Evolutionary conservation across 768 basidiomycete genomes (phyloP), one percentile per base, ranked within the genome.

Genomic region (Filobasidium wieringae): DNA sequence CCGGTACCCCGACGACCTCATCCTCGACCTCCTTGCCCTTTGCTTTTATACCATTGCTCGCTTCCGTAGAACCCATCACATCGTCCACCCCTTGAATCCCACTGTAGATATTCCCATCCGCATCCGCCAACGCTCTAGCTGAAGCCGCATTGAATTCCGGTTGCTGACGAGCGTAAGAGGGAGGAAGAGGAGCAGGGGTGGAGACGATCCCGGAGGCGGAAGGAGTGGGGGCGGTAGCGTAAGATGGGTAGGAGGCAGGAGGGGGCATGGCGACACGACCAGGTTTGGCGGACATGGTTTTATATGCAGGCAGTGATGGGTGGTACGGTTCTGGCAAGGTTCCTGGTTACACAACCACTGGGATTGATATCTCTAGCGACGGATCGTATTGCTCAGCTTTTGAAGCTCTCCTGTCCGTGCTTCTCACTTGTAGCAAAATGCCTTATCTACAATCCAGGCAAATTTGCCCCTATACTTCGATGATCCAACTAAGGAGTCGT

Each of bases 1-100:
- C 69, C 55, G 69, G 69, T 11, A 72, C 71, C 37, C 66, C 53
- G 14, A 27, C 22, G 22, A 40, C 37, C 5, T 24, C 43, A 12
- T 47, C 43, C n/a, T n/a, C n/a, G n/a, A n/a, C n/a, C n/a, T n/a
- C n/a, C n/a, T n/a, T n/a, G n/a, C n/a, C n/a, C n/a, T n/a, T n/a
- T n/a, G n/a, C n/a, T n/a, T n/a, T n/a, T 19, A 4, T 26, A 19
- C 29, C 29, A 12, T 27, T 27, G 3, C 22, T 27, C 5, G 4
- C 43, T 2, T 47, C 43, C 15, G 43, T 27, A 14, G 43, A 24
- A 19, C 29, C 43, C 22, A 47, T 27, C 24, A 47, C 43, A 24
- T 47, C 43, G 4, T 26, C 43, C 11, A 27, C 43, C 12, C 43
- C 43, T 12, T 19, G 15, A 27, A 47, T 27, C 24, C 43, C 43